phyloP scores from a whole-genome alignment of 495 filamentous ascomycete species.

The Penicillium simplicissimum region DNA sequence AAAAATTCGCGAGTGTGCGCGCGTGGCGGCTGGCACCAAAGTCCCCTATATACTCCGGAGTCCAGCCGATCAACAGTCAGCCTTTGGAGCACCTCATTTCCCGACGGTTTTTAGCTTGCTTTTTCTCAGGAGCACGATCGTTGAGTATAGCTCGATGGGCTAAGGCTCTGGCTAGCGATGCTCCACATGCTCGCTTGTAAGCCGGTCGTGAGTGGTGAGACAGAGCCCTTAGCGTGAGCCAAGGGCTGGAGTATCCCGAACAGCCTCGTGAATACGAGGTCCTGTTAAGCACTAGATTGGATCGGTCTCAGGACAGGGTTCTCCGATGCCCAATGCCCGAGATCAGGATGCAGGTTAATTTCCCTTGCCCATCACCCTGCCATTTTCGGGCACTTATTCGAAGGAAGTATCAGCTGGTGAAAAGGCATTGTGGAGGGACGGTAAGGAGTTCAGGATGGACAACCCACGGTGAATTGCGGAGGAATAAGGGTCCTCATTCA shows the following conservation, averaged over 20 bases:
- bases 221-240: constrained; percentile 1
- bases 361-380: background rate
- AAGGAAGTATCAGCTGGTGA: background rate
- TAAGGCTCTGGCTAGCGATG: background rate
- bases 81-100: background rate
- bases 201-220: background rate
- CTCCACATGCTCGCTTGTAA: background rate
- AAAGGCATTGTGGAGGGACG: background rate
- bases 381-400: background rate
- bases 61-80: background rate
- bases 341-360: background rate
- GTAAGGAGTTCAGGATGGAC: background rate
- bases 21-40: background rate
- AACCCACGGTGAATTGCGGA: background rate
- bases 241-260: background rate
- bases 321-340: background rate
- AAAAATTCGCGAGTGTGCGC: background rate
- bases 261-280: constrained; percentile 8
- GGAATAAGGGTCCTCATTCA: background rate
- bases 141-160: background rate
- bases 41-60: constrained; percentile 6
- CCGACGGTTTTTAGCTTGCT: background rate
- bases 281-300: background rate
- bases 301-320: background rate
- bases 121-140: background rate